Conservation (phyloP, 202 grass and related monocot genomes). For the Cymbopogon flexuosus region DNA sequence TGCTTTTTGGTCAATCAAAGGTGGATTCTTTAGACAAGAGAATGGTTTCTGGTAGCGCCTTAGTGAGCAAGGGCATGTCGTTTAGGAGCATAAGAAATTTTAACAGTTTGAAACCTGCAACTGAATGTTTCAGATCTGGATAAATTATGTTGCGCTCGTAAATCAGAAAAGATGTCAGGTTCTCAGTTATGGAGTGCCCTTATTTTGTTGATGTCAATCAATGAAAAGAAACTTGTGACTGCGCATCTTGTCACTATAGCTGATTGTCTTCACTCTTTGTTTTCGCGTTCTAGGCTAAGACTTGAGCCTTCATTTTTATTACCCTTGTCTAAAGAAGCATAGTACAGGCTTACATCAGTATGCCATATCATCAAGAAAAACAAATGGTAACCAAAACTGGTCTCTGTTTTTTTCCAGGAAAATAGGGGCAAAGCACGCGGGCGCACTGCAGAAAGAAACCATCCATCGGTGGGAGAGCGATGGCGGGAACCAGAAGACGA, state of each 20-base stretch:
- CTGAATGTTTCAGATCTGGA: background rate
- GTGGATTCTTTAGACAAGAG: background rate
- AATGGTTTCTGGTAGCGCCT: background rate
- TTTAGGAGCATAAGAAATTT: background rate
- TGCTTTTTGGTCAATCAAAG: background rate
- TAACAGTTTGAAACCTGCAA: background rate
- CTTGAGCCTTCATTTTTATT: background rate
- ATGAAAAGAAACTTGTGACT: background rate
- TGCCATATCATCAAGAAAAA: background rate
- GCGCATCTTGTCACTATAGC: background rate
- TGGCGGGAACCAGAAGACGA: background rate
- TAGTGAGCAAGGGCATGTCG: background rate
- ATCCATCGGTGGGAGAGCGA: background rate
- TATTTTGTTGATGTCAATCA: background rate
- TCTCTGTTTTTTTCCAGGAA: conserved; percentile 24
- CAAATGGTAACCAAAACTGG: background rate
- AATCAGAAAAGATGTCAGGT: background rate
- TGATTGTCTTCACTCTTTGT: background rate
- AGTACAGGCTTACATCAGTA: background rate
- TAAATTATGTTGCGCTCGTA: background rate
- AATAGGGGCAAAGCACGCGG: background rate
- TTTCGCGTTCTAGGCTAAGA: background rate
- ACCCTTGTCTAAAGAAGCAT: background rate
- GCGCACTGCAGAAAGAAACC: background rate
- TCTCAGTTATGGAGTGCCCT: background rate